Evolutionary conservation across 75 land plant genomes (phyloP).

Genomic region (Isoetes taiwanensis): DNA sequence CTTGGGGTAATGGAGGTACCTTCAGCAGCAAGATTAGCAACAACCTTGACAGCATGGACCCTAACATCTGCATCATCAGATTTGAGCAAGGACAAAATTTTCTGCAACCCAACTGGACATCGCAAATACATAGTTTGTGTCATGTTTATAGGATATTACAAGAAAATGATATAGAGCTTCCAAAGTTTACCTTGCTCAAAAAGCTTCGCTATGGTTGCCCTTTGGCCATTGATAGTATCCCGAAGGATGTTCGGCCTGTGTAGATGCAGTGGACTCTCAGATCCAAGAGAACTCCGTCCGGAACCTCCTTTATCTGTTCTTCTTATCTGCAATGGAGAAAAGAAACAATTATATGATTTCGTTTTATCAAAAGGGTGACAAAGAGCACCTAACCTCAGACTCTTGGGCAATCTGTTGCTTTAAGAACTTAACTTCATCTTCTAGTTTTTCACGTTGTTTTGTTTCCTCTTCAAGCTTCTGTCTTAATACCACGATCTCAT

Average conservation of each 20-base stretch:
- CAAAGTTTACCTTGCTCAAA: conserved; percentile 86
- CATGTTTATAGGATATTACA: not conserved
- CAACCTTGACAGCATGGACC: conserved; percentile 93
- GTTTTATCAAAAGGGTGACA: no score
- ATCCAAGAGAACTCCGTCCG: not conserved
- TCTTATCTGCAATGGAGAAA: conserved; percentile 37
- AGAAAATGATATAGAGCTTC: not conserved
- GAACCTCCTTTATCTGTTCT: conserved; percentile 29
- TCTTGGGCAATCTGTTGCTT: conserved; percentile 57
- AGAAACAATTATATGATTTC: no score
- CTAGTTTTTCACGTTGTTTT: conserved; percentile 45
- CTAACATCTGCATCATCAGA: conserved; percentile 88
- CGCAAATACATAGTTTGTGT: not conserved
- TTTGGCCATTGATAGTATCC: conserved; percentile 14
- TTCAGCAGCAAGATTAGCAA: conserved; percentile 95
- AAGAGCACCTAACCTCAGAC: no score
- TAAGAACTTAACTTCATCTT: conserved; percentile 53
- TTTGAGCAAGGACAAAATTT: conserved; percentile 71
- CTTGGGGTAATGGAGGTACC: conserved; percentile 24
- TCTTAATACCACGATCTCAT: conserved; percentile 21
- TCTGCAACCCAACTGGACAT: conserved; percentile 58
- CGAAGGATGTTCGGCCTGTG: not conserved
- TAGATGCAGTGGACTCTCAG: not conserved
- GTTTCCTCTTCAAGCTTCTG: conserved; percentile 73
- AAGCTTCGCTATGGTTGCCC: conserved; percentile 65